These are phyloP conservation scores for Acacia melanoxylon DNA, from an alignment of 306 rosid genomes.

Conservation along the genomic window DNA sequence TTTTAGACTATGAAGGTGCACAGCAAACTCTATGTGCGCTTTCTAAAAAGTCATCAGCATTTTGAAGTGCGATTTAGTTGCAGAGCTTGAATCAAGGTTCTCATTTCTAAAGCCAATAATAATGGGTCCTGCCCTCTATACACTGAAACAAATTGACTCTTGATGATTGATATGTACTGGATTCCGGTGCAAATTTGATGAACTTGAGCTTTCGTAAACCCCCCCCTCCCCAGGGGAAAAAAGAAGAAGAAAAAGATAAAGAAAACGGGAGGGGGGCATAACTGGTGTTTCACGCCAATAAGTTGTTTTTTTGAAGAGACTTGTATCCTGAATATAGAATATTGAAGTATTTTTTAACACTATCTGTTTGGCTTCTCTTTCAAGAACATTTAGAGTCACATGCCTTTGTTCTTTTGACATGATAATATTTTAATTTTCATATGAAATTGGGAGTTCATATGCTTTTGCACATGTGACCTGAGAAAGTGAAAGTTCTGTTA, in stretches of 20 bases:
- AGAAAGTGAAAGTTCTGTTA: background rate
- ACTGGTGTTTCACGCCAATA: background rate
- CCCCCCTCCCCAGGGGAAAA: background rate
- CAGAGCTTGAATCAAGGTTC: background rate
- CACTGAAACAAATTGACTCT: background rate
- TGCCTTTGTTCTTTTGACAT: background rate
- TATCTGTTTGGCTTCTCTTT: constrained; percentile 3
- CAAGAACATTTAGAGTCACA: background rate
- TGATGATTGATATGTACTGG: background rate
- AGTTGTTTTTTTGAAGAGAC: background rate
- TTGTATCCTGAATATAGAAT: background rate
- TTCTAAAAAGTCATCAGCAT: background rate
- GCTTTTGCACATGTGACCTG: background rate
- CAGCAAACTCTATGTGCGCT: background rate
- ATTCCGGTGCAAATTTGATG: background rate
- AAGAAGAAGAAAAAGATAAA: too few relatives aligned
- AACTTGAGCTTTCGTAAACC: background rate
- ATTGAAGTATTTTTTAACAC: background rate
- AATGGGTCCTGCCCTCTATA: background rate
- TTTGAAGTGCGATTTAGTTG: background rate
- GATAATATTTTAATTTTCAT: background rate
- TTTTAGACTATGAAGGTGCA: background rate
- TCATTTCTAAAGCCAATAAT: background rate
- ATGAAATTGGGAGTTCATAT: background rate
- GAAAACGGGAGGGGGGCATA: background rate